Conservation (phyloP, 352 stramenopile genomes). For the Globisporangium carolinianum region DNA sequence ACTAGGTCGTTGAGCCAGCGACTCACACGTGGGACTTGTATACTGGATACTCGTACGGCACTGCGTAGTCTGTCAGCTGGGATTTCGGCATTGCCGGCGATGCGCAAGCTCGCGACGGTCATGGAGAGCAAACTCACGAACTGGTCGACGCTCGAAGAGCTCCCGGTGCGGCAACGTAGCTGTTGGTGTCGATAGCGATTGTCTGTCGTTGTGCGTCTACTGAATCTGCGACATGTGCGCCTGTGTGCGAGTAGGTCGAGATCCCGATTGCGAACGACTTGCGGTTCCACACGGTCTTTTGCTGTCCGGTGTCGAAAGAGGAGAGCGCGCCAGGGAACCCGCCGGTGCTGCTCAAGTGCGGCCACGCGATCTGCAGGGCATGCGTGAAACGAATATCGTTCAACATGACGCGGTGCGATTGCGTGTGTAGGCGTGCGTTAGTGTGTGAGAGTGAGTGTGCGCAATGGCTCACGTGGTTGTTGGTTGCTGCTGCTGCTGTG, state of each 20-base stretch:
- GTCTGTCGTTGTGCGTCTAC: neutral
- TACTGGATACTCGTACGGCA: slow-evolving; percentile 12
- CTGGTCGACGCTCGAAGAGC: slow-evolving; percentile 67
- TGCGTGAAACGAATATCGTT: slow-evolving; percentile 80
- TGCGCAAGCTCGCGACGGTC: slow-evolving; percentile 76
- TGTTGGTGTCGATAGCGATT: too few relatives aligned
- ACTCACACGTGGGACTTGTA: neutral
- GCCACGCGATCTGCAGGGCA: slow-evolving; percentile 76
- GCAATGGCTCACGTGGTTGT: slow-evolving; percentile 3
- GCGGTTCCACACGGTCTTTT: slow-evolving; percentile 85
- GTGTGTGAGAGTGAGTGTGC: slow-evolving; percentile 1
- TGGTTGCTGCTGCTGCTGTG: neutral
- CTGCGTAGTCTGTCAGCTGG: slow-evolving; percentile 43
- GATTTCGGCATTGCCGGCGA: slow-evolving; percentile 58
- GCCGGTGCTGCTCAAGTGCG: slow-evolving; percentile 82
- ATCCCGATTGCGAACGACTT: slow-evolving; percentile 73
- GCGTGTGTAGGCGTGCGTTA: too few relatives aligned
- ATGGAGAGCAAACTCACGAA: slow-evolving; percentile 73
- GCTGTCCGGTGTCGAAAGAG: slow-evolving; percentile 83
- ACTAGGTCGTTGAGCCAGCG: neutral
- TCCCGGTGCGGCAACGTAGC: slow-evolving; percentile 28
- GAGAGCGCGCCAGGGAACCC: slow-evolving; percentile 79
- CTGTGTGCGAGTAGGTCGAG: slow-evolving; percentile 36
- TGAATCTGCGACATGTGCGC: neutral
- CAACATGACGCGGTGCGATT: slow-evolving; percentile 59